Evolutionary conservation across 148 eudicot genomes (phyloP).

Genomic region (Spergularia bocconei): DNA sequence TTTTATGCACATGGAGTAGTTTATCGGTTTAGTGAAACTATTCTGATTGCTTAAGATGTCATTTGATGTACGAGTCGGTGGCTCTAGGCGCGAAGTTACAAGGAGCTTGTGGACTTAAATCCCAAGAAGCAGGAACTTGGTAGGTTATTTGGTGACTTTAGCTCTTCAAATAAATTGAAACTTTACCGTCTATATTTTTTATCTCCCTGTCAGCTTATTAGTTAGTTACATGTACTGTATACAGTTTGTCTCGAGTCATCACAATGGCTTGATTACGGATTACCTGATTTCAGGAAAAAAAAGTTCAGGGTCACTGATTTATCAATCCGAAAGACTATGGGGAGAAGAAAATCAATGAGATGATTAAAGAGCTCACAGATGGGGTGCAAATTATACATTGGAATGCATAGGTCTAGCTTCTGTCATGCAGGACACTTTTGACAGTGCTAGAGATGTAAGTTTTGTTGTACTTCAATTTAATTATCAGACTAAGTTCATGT

Average conservation of each 20-base stretch:
- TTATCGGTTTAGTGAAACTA: no score
- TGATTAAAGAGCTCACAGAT: constrained; percentile 46
- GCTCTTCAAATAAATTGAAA: no score
- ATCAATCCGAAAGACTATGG: constrained; percentile 39
- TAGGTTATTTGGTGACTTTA: no score
- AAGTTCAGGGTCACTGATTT: constrained; percentile 59
- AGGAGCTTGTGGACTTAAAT: constrained; percentile 61
- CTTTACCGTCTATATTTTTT: no score
- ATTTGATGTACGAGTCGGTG: constrained; percentile 40
- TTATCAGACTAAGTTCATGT: neutral
- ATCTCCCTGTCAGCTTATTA: neutral
- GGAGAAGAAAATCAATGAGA: constrained; percentile 45
- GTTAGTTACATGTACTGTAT: neutral
- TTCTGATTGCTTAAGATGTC: neutral
- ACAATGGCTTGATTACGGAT: neutral
- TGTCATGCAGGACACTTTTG: constrained; percentile 46
- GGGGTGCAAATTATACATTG: constrained; percentile 66
- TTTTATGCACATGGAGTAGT: no score
- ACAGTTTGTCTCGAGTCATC: neutral
- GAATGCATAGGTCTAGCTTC: constrained; percentile 51
- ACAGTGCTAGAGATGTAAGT: constrained; percentile 41
- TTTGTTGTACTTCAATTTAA: constrained; percentile 1
- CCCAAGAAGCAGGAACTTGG: constrained; percentile 56
- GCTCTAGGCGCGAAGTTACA: constrained; percentile 61
- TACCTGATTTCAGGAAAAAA: constrained; percentile 37